A percentile compares a stretch with the other conserved stretches of the same genome.
Conservation (phyloP, 2,329 filamentous ascomycete genomes). For the Fusarium sarcochroum region DNA sequence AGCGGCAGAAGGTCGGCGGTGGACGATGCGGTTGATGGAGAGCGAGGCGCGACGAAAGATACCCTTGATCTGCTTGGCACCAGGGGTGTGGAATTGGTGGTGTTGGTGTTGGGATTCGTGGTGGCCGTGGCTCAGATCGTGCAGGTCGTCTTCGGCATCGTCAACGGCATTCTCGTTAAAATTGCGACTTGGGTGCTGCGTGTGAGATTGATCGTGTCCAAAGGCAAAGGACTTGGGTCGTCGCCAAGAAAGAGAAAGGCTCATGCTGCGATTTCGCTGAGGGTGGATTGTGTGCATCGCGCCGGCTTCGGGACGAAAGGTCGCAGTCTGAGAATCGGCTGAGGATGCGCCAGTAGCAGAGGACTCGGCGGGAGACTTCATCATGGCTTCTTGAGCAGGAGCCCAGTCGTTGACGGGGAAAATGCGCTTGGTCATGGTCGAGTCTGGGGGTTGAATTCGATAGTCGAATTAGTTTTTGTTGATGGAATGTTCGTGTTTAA, state of each 20-base stretch:
- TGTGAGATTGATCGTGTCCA: conserved; percentile 52
- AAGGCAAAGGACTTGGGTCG: conserved; percentile 62
- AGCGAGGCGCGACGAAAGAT: conserved; percentile 70
- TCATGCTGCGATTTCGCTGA: conserved; percentile 64
- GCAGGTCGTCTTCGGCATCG: conserved; percentile 47
- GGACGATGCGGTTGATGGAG: conserved; percentile 67
- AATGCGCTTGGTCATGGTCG: conserved; percentile 55
- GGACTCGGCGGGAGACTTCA: conserved; percentile 41
- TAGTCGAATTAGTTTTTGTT: neutral
- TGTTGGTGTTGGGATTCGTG: conserved; percentile 47
- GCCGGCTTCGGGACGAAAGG: conserved; percentile 19
- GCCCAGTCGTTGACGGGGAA: conserved; percentile 60
- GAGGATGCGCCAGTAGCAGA: conserved; percentile 26
- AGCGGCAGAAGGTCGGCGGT: conserved; percentile 61
- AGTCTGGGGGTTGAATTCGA: neutral
- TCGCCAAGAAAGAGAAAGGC: conserved; percentile 65
- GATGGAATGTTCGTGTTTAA: conserved; percentile 9
- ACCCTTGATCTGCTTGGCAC: conserved; percentile 59
- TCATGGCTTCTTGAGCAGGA: conserved; percentile 59
- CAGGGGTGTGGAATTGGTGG: conserved; percentile 46
- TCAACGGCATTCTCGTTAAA: conserved; percentile 53
- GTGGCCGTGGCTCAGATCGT: conserved; percentile 41
- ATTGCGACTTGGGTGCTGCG: conserved; percentile 48
- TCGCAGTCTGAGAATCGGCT: conserved; percentile 20
- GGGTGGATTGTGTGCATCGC: conserved; percentile 35